Conservation (phyloP, 2,329 filamentous ascomycete genomes). For the Ophiobolus disseminans region DNA sequence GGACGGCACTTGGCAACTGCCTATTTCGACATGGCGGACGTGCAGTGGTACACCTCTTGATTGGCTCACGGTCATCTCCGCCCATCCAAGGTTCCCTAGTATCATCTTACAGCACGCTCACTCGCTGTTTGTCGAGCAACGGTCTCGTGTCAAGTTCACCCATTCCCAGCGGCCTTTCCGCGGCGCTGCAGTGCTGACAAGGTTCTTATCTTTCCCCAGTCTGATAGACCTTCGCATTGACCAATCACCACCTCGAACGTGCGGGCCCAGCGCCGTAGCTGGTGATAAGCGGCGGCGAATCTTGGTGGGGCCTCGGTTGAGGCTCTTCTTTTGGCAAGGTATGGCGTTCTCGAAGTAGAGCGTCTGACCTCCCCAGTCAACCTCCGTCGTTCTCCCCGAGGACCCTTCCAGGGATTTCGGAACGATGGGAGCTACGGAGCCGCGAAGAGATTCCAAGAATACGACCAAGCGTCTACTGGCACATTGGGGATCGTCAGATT, state of each 20-base stretch:
- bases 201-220: conserved; percentile 43
- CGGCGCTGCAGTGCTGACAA: conserved; percentile 29
- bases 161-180: conserved; percentile 26
- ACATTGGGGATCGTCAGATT: background rate
- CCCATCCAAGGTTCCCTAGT: conserved; percentile 21
- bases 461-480: background rate
- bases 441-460: conserved; percentile 1
- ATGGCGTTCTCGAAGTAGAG: conserved; percentile 39
- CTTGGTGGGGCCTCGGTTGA: conserved; percentile 45
- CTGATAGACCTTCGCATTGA: conserved; percentile 19
- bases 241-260: conserved; percentile 29
- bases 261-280: conserved; percentile 19
- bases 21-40: conserved; percentile 38
- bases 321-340: conserved; percentile 35
- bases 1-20: conserved; percentile 43
- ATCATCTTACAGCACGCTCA: conserved; percentile 23
- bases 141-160: conserved; percentile 24
- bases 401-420: conserved; percentile 5
- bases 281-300: conserved; percentile 48
- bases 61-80: conserved; percentile 46
- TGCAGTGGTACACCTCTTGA: conserved; percentile 17
- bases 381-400: conserved; percentile 39
- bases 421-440: conserved; percentile 4
- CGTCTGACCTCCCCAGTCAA: conserved; percentile 25
- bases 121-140: conserved; percentile 24